Base-by-base conservation (phyloP, 768 basidiomycete species). In the Cubamyces sp. region DNA sequence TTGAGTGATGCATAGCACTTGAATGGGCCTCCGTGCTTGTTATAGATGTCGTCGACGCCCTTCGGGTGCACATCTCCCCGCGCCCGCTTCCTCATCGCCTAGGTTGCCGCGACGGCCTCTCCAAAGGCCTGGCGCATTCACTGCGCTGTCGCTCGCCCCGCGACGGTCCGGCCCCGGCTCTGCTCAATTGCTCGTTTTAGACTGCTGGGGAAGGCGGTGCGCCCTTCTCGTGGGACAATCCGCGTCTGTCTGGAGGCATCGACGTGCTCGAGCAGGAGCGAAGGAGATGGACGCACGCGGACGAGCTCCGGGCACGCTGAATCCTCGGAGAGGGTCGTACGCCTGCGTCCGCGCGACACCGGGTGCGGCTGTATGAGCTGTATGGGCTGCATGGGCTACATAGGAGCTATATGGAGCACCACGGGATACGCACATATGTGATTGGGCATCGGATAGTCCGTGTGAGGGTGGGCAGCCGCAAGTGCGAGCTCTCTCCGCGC, bases 261-360 rank as follows among this genome's bases (percentile, higher is more conserved):
- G 34, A 34, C 34, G 34, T 34, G 34, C 34, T 11, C 4, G 34
- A 34, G 34, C 34, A 11, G 11, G 34, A 34, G 34, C 9, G 34
- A 34, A 34, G 34, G 34, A 34, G 34, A 11, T 5, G 34, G 9
- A 12, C 54, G 28, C 16, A 53, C 21, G 39, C 51, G 7, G 37
- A 19, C 30, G n/a, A 37, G 43, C 16, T 23, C 37, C 56, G 28
- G 28, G 49, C 41, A 43, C 57, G 57, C 57, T 43, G 34, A 41
- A 59, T 59, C 57, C 47, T 59, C 57, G 57, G 57, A 19, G 34
- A 23, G 21, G 11, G n/a, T 30, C 1, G 54, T 19, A 43, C 45
- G 30, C 45, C 11, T 16, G 19, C 19, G 21, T 8, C 16, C 23
- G 37, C 2, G 41, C 46, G 41, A 40, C 41, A 41, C 1, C 34